Conservation (phyloP, 768 basidiomycete species). For the Tylopilus subfusipes region DNA sequence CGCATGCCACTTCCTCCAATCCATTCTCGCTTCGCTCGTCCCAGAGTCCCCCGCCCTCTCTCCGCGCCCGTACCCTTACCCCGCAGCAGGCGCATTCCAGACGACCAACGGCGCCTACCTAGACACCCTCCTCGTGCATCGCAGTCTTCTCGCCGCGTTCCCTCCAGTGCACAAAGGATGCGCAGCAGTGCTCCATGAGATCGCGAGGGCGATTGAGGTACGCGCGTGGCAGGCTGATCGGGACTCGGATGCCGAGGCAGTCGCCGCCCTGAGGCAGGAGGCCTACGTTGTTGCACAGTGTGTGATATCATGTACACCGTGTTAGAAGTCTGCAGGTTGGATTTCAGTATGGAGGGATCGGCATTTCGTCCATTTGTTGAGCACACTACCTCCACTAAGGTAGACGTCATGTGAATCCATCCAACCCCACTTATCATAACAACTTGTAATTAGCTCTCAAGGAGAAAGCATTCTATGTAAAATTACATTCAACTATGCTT, state of each 20-base stretch:
- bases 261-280: constrained; percentile 64
- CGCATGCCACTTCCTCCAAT: constrained; percentile 63
- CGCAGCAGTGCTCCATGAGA: constrained; percentile 59
- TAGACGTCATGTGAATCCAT: neutral
- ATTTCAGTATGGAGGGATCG: neutral
- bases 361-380: neutral
- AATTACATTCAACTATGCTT: no score
- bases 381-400: neutral
- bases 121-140: constrained; percentile 75
- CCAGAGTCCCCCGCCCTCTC: constrained; percentile 35
- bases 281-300: constrained; percentile 49
- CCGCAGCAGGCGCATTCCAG: constrained; percentile 30
- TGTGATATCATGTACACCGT: constrained; percentile 8
- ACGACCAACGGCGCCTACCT: constrained; percentile 75
- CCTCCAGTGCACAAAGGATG: constrained; percentile 64
- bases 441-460: no score
- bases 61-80: constrained; percentile 32
- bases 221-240: constrained; percentile 69
- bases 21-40: constrained; percentile 55
- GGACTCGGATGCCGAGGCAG: constrained; percentile 68
- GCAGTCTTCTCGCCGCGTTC: constrained; percentile 59
- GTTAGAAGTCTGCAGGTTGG: constrained; percentile 9
- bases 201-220: constrained; percentile 60
- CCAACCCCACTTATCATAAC: no score
- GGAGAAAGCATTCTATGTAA: no score